A percentile compares a stretch with the other conserved stretches of the same genome.
Evolutionary conservation across 2,329 filamentous ascomycete genomes (phyloP).

Genomic region (Claviceps arundinis): DNA sequence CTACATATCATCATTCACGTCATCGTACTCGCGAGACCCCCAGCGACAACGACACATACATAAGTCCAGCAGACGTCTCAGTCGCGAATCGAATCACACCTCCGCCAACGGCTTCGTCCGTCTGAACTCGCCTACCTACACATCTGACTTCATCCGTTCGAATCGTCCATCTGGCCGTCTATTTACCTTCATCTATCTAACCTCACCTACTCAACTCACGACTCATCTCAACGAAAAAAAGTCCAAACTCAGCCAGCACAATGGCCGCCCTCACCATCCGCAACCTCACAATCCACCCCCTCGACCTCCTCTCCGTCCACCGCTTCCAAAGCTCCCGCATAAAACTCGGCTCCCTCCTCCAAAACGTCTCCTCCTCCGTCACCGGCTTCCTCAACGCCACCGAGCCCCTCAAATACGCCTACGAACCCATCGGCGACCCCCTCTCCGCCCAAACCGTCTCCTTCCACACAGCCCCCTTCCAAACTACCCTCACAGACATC

Average conservation of each 20-base stretch:
- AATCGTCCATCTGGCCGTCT: too few relatives aligned
- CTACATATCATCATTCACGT: too few relatives aligned
- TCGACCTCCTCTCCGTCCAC: constrained; percentile 62
- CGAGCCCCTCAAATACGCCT: constrained; percentile 16
- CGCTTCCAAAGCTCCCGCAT: constrained; percentile 46
- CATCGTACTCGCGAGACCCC: too few relatives aligned
- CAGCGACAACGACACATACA: too few relatives aligned
- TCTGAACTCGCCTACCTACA: too few relatives aligned
- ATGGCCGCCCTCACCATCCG: constrained; percentile 57
- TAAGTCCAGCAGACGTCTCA: too few relatives aligned
- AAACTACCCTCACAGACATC: constrained; percentile 43
- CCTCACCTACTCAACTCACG: too few relatives aligned
- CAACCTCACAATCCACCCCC: constrained; percentile 63
- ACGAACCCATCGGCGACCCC: constrained; percentile 39
- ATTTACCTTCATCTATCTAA: too few relatives aligned
- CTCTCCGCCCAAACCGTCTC: constrained; percentile 50
- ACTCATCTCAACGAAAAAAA: background rate
- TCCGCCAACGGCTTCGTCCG: too few relatives aligned
- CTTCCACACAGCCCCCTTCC: constrained; percentile 55
- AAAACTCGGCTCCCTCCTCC: constrained; percentile 29
- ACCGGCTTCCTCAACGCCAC: constrained; percentile 31
- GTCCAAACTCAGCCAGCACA: background rate
- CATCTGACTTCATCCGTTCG: too few relatives aligned
- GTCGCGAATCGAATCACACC: too few relatives aligned
- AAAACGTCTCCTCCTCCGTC: constrained; percentile 31